A percentile compares a stretch with the other conserved stretches of the same genome.
Conservation (phyloP, 2,329 filamentous ascomycete species). For the Botrytis fragariae region DNA sequence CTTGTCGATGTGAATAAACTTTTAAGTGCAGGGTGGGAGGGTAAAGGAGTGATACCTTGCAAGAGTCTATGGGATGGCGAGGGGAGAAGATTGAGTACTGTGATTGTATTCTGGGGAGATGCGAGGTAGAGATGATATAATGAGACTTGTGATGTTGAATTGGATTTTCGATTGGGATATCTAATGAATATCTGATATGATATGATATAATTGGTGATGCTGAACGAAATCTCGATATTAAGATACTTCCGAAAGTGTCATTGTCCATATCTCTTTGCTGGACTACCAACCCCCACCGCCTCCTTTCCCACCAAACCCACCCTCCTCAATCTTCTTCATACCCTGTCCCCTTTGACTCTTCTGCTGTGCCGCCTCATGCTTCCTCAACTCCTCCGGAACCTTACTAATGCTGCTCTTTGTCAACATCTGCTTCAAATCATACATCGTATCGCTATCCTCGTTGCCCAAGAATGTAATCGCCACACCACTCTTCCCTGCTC, state of each 20-base stretch:
- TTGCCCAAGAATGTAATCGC: slow-evolving; percentile 92
- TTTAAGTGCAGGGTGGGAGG: background rate
- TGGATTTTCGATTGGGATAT: background rate
- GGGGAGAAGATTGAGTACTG: slow-evolving; percentile 38
- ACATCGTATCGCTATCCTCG: slow-evolving; percentile 87
- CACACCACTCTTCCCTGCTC: slow-evolving; percentile 94
- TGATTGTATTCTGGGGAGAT: slow-evolving; percentile 9
- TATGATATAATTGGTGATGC: background rate
- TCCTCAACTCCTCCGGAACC: slow-evolving; percentile 85
- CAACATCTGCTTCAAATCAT: slow-evolving; percentile 94
- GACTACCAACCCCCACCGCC: slow-evolving; percentile 26
- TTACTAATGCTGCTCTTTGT: slow-evolving; percentile 83
- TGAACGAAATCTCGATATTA: background rate
- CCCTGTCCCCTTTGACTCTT: slow-evolving; percentile 55
- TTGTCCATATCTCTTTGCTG: background rate
- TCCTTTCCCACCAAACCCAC: slow-evolving; percentile 41
- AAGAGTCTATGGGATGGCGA: slow-evolving; percentile 43
- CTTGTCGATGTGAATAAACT: background rate
- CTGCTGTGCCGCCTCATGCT: slow-evolving; percentile 89
- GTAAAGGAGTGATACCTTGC: slow-evolving; percentile 43
- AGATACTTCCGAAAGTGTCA: background rate
- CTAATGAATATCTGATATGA: background rate
- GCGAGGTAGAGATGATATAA: background rate
- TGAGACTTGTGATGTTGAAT: background rate
- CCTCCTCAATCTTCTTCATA: slow-evolving; percentile 48